A percentile compares a stretch with the other conserved stretches of the same genome.
Conservation (phyloP, 1,284 basidiomycete species). For the Rugiboletus extremiorientalis region DNA sequence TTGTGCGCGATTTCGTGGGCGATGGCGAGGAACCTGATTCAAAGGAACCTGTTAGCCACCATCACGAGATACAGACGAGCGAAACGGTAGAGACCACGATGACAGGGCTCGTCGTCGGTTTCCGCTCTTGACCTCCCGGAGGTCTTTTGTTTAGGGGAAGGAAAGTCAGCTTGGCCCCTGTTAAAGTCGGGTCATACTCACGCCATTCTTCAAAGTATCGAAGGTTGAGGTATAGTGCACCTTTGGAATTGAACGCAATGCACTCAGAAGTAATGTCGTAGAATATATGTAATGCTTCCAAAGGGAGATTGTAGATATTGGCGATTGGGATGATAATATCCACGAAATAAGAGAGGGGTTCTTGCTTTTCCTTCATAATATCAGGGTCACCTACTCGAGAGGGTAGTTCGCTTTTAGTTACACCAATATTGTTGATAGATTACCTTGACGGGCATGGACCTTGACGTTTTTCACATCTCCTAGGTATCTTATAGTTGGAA, state of each 20-base stretch:
- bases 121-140: constrained; percentile 59
- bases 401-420: too few species aligned
- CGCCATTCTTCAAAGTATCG: background rate
- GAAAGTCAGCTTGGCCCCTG: too few species aligned
- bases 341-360: background rate
- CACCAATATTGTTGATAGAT: too few species aligned
- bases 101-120: constrained; percentile 65
- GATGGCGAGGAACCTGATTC: constrained; percentile 76
- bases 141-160: constrained; percentile 55
- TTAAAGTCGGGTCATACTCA: background rate
- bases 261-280: background rate
- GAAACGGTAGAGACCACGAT: too few species aligned
- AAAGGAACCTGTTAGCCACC: too few species aligned
- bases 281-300: background rate
- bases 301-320: background rate
- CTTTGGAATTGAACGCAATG: background rate
- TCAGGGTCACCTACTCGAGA: too few species aligned
- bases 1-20: constrained; percentile 91
- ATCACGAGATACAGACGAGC: too few species aligned
- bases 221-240: background rate
- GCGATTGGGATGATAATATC: background rate
- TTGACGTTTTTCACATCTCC: background rate
- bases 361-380: background rate
- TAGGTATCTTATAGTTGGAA: background rate
- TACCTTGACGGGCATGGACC: background rate